Evolutionary conservation across 192 early-diverging fungal genomes (phyloP), one percentile per base, ranked within the genome.

Genomic region (Bifiguratus adelaidae): DNA sequence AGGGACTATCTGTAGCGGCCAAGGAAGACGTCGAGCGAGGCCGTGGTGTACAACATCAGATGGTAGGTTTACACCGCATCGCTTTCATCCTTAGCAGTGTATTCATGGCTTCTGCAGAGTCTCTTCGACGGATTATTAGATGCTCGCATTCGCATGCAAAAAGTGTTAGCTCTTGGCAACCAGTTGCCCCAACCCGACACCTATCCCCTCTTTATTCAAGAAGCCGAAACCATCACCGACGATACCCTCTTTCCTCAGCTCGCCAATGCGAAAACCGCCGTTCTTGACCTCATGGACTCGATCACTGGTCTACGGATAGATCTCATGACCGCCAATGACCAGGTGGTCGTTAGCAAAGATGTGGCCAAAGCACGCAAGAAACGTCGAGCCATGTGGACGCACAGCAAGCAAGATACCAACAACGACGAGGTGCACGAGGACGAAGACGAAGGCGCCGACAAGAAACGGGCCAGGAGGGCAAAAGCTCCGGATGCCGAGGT

Each of bases 1-100:
- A n/a, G n/a, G n/a, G n/a, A n/a, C n/a, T n/a, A n/a, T n/a, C n/a
- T n/a, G n/a, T n/a, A n/a, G n/a, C n/a, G n/a, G 81, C 81, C 0
- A 70, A 78, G 8, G 73, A 71, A 23, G 92, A 95, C 53, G 68
- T 89, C 16, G 89, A 89, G 60, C 96, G 96, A 53, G 95, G 93
- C 22, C 66, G 74, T n/a, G 86, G 94, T 45, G 88, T 96, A 19
- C 68, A 86, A 43, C 66, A 75, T n/a, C 95, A 98, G 60, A 76
- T 90, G 55, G 86, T 87, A 76, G 51, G 63, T 47, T 7, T n/a
- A 44, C 15, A 15, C 4, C 21, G 3, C 9, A 25, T 6, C 7
- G 22, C n/a, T 13, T 46, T 21, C 37, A 1, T 40, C 18, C 4
- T 12, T 7, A 28, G 11, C 19, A 26, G 1, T 50, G 24, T 0